These are phyloP conservation scores for Colletotrichum sublineola DNA, from an alignment of 2,329 filamentous ascomycete genomes.

Conservation along the genomic window DNA sequence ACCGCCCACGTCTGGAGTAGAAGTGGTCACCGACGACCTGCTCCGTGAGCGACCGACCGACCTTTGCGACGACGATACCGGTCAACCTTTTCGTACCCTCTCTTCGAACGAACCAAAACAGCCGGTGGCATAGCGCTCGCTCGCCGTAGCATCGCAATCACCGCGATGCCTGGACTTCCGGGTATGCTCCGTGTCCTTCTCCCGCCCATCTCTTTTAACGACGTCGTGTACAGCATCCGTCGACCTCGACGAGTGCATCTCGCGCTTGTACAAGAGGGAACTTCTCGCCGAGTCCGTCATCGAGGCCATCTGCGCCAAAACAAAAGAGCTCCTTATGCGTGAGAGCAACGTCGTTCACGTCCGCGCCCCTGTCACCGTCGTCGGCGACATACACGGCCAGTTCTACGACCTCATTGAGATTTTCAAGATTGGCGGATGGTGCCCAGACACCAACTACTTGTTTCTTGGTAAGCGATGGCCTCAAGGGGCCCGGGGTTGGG, in stretches of 20 bases:
- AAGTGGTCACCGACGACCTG: constrained; percentile 48
- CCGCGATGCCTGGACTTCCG: constrained; percentile 69
- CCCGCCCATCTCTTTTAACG: constrained; percentile 20
- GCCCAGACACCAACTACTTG: constrained; percentile 97
- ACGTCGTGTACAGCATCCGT: constrained; percentile 77
- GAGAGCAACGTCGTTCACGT: constrained; percentile 99
- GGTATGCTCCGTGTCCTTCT: constrained; percentile 52
- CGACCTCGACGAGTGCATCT: constrained; percentile 98
- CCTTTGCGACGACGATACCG: background rate
- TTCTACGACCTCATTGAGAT: constrained; percentile 99
- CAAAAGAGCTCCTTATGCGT: constrained; percentile 98
- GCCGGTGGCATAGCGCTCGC: background rate
- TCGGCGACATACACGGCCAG: constrained; percentile 98
- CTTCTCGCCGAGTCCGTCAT: constrained; percentile 97
- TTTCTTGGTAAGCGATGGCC: constrained; percentile 79
- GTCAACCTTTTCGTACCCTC: background rate
- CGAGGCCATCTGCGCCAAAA: constrained; percentile 99
- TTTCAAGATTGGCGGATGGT: constrained; percentile 97
- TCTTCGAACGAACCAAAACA: background rate
- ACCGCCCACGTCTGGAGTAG: constrained; percentile 54
- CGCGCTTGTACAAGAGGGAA: constrained; percentile 96
- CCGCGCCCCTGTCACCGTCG: constrained; percentile 92
- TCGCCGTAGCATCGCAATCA: constrained; percentile 24
- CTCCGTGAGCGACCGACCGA: constrained; percentile 41
- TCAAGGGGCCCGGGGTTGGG: background rate